These are phyloP conservation scores for Zizania latifolia DNA, from an alignment of 176 grass and related monocot species.

Conservation along the genomic window DNA sequence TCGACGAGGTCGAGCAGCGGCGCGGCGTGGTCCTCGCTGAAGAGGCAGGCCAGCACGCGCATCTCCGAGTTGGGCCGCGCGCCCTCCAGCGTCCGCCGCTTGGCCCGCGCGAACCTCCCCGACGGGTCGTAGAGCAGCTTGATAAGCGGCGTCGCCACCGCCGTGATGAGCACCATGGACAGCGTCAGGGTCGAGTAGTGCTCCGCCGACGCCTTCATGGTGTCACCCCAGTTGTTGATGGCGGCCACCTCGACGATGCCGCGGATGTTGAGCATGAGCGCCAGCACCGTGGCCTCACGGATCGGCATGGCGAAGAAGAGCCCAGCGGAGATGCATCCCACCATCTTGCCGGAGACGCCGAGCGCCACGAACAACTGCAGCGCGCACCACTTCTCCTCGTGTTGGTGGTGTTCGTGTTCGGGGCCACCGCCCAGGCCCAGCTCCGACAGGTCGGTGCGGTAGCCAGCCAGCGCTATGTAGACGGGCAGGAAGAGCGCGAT, in stretches of 20 bases:
- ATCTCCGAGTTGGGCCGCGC: slow-evolving; percentile 26
- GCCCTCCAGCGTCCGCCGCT: slow-evolving; percentile 34
- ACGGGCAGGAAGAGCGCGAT: slow-evolving; percentile 60
- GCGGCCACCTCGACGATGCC: slow-evolving; percentile 70
- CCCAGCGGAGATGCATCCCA: slow-evolving; percentile 46
- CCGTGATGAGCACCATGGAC: slow-evolving; percentile 44
- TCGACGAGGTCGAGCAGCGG: slow-evolving; percentile 57
- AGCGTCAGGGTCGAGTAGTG: slow-evolving; percentile 47
- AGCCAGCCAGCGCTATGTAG: slow-evolving; percentile 61
- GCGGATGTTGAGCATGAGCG: slow-evolving; percentile 61
- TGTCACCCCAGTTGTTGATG: slow-evolving; percentile 72
- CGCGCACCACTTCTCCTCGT: slow-evolving; percentile 35
- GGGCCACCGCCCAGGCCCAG: neutral
- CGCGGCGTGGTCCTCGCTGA: slow-evolving; percentile 62
- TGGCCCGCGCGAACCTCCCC: slow-evolving; percentile 25
- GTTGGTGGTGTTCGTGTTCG: too few relatives aligned
- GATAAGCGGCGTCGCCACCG: slow-evolving; percentile 38
- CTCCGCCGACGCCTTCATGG: slow-evolving; percentile 40
- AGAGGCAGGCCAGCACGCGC: slow-evolving; percentile 54
- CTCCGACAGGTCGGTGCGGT: slow-evolving; percentile 60
- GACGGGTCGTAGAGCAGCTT: slow-evolving; percentile 66
- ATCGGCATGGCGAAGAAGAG: slow-evolving; percentile 58
- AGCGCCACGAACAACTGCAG: slow-evolving; percentile 62
- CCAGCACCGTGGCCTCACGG: slow-evolving; percentile 43
- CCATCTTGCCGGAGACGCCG: slow-evolving; percentile 53